A percentile compares a stretch with the other conserved stretches of the same genome.
phyloP scores from a whole-genome alignment of 495 filamentous ascomycete genomes.

The Aspergillus leporis region DNA sequence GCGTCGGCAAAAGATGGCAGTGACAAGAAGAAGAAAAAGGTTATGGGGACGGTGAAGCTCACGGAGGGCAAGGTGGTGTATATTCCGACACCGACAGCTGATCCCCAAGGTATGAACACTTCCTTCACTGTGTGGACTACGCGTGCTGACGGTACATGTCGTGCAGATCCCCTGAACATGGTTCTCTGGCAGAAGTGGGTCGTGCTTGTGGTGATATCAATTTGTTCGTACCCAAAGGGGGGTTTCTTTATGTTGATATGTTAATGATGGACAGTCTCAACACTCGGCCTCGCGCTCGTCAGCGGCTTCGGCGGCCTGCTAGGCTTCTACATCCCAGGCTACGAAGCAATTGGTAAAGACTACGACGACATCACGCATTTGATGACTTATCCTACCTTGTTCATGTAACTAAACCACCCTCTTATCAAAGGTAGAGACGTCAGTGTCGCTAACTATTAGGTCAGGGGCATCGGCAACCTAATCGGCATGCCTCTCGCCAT shows the following conservation, averaged over 20 bases:
- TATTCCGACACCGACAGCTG: conserved; percentile 31
- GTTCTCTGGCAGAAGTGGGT: conserved; percentile 27
- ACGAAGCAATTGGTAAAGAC: conserved; percentile 20
- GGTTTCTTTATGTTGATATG: too few species aligned
- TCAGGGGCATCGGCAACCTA: conserved; percentile 42
- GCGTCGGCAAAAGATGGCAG: too few species aligned
- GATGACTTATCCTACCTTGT: conserved; percentile 37
- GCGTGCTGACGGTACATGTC: too few species aligned
- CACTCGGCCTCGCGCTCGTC: conserved; percentile 29
- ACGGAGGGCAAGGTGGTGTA: conserved; percentile 31
- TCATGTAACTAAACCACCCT: too few species aligned
- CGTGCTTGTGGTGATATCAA: conserved; percentile 27
- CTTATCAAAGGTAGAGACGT: too few species aligned
- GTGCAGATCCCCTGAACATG: conserved; percentile 32
- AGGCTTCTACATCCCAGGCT: conserved; percentile 26
- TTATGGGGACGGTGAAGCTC: conserved; percentile 32
- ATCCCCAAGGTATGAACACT: conserved; percentile 23
- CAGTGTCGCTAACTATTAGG: not conserved
- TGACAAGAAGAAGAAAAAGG: conserved; percentile 8
- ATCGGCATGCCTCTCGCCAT: conserved; percentile 44
- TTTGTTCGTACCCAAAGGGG: conserved; percentile 25
- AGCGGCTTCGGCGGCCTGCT: conserved; percentile 30
- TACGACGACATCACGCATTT: conserved; percentile 29
- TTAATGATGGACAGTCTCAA: too few species aligned
- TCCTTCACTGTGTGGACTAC: too few species aligned